These are phyloP conservation scores for Penicillium odoratum DNA, from an alignment of 495 filamentous ascomycete species.

Conservation along the genomic window DNA sequence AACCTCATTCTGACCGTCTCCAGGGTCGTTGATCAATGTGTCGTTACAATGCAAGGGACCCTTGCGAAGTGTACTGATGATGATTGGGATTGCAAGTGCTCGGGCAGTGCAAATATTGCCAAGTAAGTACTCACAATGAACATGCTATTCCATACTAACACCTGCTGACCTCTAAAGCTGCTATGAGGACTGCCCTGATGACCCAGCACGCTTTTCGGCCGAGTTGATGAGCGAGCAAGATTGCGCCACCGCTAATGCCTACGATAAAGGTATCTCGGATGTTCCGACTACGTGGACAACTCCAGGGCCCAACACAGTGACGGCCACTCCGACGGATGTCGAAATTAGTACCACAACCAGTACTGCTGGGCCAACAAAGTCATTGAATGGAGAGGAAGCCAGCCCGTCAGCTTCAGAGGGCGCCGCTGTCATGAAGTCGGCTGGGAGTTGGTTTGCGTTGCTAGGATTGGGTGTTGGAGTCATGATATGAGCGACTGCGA, in stretches of 20 bases:
- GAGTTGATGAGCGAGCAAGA: conserved; percentile 16
- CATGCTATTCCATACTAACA: too few species aligned
- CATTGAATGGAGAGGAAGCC: conserved; percentile 6
- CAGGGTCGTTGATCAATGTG: conserved; percentile 25
- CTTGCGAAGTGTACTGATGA: conserved; percentile 14
- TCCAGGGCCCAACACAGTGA: conserved; percentile 12
- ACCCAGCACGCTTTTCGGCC: conserved; percentile 13
- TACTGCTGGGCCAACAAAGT: conserved; percentile 14
- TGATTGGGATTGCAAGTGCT: conserved; percentile 33
- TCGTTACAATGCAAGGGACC: conserved; percentile 15
- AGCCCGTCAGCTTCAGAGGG: conserved; percentile 19
- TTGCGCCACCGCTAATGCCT: conserved; percentile 28
- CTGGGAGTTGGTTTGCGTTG: conserved; percentile 22
- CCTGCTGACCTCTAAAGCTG: conserved; percentile 11
- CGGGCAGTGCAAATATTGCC: conserved; percentile 24
- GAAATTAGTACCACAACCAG: not conserved
- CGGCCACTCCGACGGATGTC: conserved; percentile 11
- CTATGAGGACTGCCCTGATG: conserved; percentile 24
- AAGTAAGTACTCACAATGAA: conserved; percentile 17
- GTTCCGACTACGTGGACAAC: conserved; percentile 16
- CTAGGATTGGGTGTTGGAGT: conserved; percentile 24
- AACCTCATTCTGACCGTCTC: not conserved
- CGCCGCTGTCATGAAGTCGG: conserved; percentile 11
- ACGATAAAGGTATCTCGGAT: conserved; percentile 10
- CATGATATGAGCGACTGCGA: conserved; percentile 1